Evolutionary conservation across 805 yeast genomes (phyloP), one percentile per base, ranked within the genome.

Genomic region (Ogataea zsoltii): DNA sequence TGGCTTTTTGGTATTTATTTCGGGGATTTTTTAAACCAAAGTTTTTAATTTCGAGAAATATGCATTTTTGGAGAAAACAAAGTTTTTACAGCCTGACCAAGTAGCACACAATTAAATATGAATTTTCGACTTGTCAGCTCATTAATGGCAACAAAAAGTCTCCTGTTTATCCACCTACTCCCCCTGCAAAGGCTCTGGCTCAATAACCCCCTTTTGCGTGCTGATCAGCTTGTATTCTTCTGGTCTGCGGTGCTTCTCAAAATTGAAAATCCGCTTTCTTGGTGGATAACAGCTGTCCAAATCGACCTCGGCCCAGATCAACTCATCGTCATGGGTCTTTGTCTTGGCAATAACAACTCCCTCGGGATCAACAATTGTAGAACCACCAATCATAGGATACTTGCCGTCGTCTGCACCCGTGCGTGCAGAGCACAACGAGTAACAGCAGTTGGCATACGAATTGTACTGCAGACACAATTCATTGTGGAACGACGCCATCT

Each of bases 321-420:
- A 36, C 43, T 66, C 71, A 47, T 67, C 71, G 14, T 60, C 70
- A 35, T 61, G 67, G 5, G 68, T 63, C 45, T 62, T 60, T 14
- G 70, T 65, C 44, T 65, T 61, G 3, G 70, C 69, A 39, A 67
- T 49, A 12, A 67, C 63, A 25, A 52, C 43, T 9, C 72, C 72
- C 38, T 65, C 61, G 19, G 72, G 71, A 49, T 63, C 66, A 30
- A 67, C 70, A 26, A 67, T 66, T 23, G 66, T 56, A 4, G 70
- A 63, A 14, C 71, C 70, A 9, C 56, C 70, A 42, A 67, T 66
- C 47, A 67, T 51, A 6, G 60, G 63, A 45, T 67, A 67, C 11
- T 58, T 64, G 34, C 68, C 71, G 48, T 67, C 71, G 36, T 55
- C 58, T 10, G 41, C 46, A 37, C 71, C 71, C 42, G 66, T 55